Evolutionary conservation across 345 rosid genomes (phyloP).

Genomic region (Camelina laxa): DNA sequence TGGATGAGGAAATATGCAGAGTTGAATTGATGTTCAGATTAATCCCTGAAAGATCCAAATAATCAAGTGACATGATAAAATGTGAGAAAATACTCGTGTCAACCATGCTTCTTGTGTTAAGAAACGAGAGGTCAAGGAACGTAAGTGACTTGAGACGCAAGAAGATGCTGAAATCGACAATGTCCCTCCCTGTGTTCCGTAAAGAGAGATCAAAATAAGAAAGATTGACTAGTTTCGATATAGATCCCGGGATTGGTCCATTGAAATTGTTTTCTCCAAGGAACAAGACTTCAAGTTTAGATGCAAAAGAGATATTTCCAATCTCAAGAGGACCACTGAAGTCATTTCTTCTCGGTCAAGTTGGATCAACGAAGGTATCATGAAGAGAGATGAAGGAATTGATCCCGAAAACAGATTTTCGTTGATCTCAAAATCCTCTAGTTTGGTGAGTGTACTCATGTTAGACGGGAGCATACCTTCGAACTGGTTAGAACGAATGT

Average conservation of each 20-base stretch:
- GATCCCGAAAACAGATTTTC: constrained; percentile 19
- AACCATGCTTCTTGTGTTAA: constrained; percentile 33
- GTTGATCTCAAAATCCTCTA: background rate
- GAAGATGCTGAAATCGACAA: constrained; percentile 31
- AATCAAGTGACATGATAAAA: background rate
- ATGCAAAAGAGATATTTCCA: constrained; percentile 22
- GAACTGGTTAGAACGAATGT: constrained; percentile 19
- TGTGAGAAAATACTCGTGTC: constrained; percentile 16
- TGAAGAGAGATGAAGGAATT: constrained; percentile 23
- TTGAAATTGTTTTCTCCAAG: constrained; percentile 39
- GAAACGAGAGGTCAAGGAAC: constrained; percentile 12
- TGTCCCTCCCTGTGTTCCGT: constrained; percentile 4
- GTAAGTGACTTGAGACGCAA: constrained; percentile 12
- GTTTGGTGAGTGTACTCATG: constrained; percentile 27
- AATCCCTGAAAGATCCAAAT: constrained; percentile 31
- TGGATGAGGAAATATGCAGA: background rate
- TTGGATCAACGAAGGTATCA: background rate
- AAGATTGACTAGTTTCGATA: constrained; percentile 13
- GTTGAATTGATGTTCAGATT: background rate
- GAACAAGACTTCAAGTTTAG: background rate
- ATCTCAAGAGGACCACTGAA: constrained; percentile 32
- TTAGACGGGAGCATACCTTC: constrained; percentile 31
- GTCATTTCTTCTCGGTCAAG: background rate
- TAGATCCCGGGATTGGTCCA: constrained; percentile 37
- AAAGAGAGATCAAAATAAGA: constrained; percentile 9